Evolutionary conservation across 306 rosid genomes (phyloP), one percentile per base, ranked within the genome.

Genomic region (Dalbergia cultrata): DNA sequence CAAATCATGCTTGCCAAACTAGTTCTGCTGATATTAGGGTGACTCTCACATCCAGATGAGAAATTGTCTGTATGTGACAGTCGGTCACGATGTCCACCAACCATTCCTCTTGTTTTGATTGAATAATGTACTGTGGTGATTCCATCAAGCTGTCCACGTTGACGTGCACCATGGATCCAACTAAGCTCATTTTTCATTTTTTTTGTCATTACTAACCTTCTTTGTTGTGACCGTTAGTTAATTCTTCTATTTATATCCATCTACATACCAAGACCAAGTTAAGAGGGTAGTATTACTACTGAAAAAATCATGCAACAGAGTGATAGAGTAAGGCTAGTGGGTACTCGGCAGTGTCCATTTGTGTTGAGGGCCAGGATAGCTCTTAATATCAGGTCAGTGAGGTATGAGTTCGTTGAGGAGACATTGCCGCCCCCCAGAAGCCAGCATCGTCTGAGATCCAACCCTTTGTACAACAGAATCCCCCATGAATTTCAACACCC

Each of bases 391-490:
- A 89, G 87, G 37, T 75, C 88, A 0, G 66, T 82, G 16, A 16
- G 74, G 1, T 87, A 89, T 17, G 81, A 80, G 18, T 82, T 74
- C 67, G 74, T 74, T 26, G 77, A 87, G 13, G 89, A 87, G 84
- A 34, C 59, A 0, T 9, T 89, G 1, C 77, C 41, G 2, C n/a
- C n/a, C n/a, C 0, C 84, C 49, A 89, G 87, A 72, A 82, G 85
- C 74, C 71, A 74, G 73, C 89, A 87, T 71, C 84, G 87, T 33
- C 89, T 89, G 18, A 72, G 83, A 53, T 87, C 90, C n/a, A 89
- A 87, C 63, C 90, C 88, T 0, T 88, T 89, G 1, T 56, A 89
- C 82, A 87, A 89, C 85, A 89, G 87, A 75, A 67, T 87, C n/a
- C n/a, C n/a, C n/a, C n/a, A n/a, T n/a, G n/a, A n/a, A n/a, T n/a